Base-by-base conservation (phyloP, 495 filamentous ascomycete genomes). In the Cercophora newfieldiana region DNA sequence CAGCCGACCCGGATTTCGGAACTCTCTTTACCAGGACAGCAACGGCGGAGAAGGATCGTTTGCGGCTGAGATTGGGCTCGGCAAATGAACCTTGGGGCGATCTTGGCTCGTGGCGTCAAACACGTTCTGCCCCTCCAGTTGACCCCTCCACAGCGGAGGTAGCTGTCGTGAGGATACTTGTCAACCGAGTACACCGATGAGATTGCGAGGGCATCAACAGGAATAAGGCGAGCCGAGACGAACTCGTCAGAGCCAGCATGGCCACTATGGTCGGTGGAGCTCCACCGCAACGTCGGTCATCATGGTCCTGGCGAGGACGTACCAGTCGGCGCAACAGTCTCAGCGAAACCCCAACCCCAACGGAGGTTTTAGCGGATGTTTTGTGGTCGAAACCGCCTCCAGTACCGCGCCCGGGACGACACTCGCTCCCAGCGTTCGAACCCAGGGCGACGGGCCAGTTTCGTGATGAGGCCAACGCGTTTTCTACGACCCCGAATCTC, bases 351-450 rank as follows among this genome's bases (percentile, higher is more conserved):
- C 25, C 57, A 0, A n/a, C 22, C n/a, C 31, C 44, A 22, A 44
- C 50, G 21, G 26, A 25, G 22, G 25, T 25, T 24, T n/a, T 44
- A 30, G 28, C 30, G 31, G 26, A 7, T 12, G 30, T 33, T 33
- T 33, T 51, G 48, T n/a, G 4, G 48, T n/a, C 21, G 18, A 22
- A 6, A n/a, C 18, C 10, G 29, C n/a, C 21, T 8, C 18, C 22
- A 31, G 25, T 30, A 22, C 47, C 57, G 53, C 25, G 56, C 26
- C n/a, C 60, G 24, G 57, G 49, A 19, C 26, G 68, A 33, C 63
- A 62, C 61, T 70, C 68, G 47, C 55, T 70, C 8, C 64, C 64
- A 3, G 33, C 61, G 6, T 37, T 67, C 1, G 68, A 70, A 47
- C 50, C 63, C 37, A 44, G 28, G 26, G 25, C 44, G 26, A 65